Evolutionary conservation across 2,329 filamentous ascomycete species (phyloP).

Genomic region (Paecilomyces niveus): DNA sequence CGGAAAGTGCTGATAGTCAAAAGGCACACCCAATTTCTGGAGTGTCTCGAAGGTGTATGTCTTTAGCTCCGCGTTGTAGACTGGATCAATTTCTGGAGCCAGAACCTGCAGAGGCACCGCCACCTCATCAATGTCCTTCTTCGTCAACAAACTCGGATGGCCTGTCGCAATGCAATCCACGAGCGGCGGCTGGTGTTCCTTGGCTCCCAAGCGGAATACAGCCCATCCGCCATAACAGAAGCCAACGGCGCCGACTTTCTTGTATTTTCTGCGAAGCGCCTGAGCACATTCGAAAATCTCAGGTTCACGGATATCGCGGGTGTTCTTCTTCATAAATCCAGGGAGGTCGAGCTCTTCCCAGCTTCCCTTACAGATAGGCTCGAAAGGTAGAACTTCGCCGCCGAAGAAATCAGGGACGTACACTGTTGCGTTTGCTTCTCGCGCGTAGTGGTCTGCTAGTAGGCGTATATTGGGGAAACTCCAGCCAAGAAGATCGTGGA

Average conservation of each 20-base stretch:
- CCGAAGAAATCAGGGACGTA: constrained; percentile 37
- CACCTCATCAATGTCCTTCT: constrained; percentile 41
- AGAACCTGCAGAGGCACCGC: constrained; percentile 47
- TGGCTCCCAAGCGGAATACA: constrained; percentile 39
- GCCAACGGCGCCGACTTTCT: constrained; percentile 39
- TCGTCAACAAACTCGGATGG: constrained; percentile 40
- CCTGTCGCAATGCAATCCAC: constrained; percentile 41
- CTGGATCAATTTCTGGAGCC: constrained; percentile 42
- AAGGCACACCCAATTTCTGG: constrained; percentile 31
- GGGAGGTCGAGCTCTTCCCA: constrained; percentile 32
- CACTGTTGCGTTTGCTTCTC: constrained; percentile 39
- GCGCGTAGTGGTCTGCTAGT: constrained; percentile 42
- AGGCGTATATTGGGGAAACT: constrained; percentile 39
- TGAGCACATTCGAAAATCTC: constrained; percentile 30
- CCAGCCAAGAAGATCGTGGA: constrained; percentile 40
- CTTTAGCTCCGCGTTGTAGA: constrained; percentile 43
- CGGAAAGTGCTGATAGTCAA: constrained; percentile 48
- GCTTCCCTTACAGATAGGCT: constrained; percentile 19
- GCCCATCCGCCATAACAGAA: constrained; percentile 51
- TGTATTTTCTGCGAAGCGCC: constrained; percentile 20
- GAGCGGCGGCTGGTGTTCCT: constrained; percentile 26
- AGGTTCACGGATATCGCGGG: constrained; percentile 30
- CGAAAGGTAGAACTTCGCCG: constrained; percentile 25
- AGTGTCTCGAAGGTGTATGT: constrained; percentile 33
- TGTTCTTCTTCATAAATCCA: constrained; percentile 32